phyloP scores from a whole-genome alignment of 352 stramenopile genomes.

The Phytopythium sindhum region DNA sequence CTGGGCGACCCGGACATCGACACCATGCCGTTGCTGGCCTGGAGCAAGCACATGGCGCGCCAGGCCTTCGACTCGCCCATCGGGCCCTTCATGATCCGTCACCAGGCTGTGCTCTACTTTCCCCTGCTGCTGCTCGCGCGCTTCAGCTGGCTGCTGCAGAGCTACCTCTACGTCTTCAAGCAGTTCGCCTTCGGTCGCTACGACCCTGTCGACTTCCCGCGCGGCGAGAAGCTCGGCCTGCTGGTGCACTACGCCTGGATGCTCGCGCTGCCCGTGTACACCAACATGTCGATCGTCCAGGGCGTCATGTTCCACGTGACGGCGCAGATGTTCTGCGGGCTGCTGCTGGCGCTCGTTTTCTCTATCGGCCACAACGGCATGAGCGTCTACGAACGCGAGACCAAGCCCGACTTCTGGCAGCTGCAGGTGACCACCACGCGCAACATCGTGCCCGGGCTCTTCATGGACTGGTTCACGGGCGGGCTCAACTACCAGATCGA shows the following conservation, averaged over 20 bases:
- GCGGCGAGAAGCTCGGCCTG: constrained; percentile 69
- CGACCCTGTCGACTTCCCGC: constrained; percentile 88
- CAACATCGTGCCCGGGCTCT: constrained; percentile 93
- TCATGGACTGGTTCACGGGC: constrained; percentile 98
- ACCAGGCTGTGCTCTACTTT: constrained; percentile 97
- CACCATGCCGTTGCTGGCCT: constrained; percentile 98
- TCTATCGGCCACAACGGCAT: constrained; percentile 98
- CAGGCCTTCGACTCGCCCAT: constrained; percentile 78
- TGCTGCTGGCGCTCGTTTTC: constrained; percentile 95
- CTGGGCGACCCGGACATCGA: constrained; percentile 98
- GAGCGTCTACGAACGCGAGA: constrained; percentile 95
- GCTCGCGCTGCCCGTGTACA: constrained; percentile 68
- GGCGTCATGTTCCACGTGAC: constrained; percentile 82
- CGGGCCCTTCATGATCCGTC: constrained; percentile 87
- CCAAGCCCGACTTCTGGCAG: constrained; percentile 97
- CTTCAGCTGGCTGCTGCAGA: constrained; percentile 96
- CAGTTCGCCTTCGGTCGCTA: constrained; percentile 78
- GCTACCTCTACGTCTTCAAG: constrained; percentile 93
- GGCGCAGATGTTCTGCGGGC: constrained; percentile 88
- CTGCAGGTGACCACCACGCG: constrained; percentile 97
- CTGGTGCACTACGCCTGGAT: constrained; percentile 93
- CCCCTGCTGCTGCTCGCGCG: constrained; percentile 95
- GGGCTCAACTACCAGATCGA: constrained; percentile 98
- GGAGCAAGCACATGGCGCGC: constrained; percentile 95
- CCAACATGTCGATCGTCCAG: constrained; percentile 66